Base-by-base conservation (phyloP, 108 stramenopile species). In the Nitzschia putrida region DNA sequence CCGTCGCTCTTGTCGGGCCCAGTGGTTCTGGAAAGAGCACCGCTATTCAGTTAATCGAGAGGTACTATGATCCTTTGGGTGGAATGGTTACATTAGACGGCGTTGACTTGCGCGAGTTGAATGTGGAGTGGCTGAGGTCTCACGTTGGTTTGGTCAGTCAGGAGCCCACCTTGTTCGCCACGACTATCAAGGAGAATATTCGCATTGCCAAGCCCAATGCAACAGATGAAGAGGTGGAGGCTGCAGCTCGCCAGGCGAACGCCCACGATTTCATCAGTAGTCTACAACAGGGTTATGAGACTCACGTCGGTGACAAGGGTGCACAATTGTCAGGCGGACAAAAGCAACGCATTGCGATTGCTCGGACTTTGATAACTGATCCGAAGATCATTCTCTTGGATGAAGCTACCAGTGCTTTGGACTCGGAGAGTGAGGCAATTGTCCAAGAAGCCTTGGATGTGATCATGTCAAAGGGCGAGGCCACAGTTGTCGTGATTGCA, bases 81-180 rank as follows among this genome's bases (percentile, higher is more conserved):
- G 95, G 95, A 11, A 45, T 50, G 1, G 69, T 97, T 25, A 41
- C 60, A 14, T 41, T 95, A 13, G 92, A 97, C 69, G 95, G 92
- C 9, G 45, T 65, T 53, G 86, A 95, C 66, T 47, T 95, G 21
- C 73, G 53, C n/a, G 40, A 71, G 11, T 45, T 94, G 47, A 88
- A 95, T 80, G 83, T 92, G 29, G 37, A 49, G 14, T 85, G 84
- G 81, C 73, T 92, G 13, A 73, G 96, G 8, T 50, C 67, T 20
- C 77, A 87, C n/a, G 83, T 97, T 42, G 96, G 94, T 14, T 68
- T 91, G 7, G 96, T 97, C 7, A 45, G 59, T 16, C 94, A 97
- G 80, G 94, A 94, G 64, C 94, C 94, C 34, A 69, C 42, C 6
- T 88, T 97, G 40, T 97, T 97, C 67, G 75, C 80, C 6, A 84